A percentile compares a stretch with the other conserved stretches of the same genome.
These are phyloP conservation scores for Apiotrichum akiyoshidainum DNA, from an alignment of 1,284 basidiomycete genomes.

Conservation along the genomic window DNA sequence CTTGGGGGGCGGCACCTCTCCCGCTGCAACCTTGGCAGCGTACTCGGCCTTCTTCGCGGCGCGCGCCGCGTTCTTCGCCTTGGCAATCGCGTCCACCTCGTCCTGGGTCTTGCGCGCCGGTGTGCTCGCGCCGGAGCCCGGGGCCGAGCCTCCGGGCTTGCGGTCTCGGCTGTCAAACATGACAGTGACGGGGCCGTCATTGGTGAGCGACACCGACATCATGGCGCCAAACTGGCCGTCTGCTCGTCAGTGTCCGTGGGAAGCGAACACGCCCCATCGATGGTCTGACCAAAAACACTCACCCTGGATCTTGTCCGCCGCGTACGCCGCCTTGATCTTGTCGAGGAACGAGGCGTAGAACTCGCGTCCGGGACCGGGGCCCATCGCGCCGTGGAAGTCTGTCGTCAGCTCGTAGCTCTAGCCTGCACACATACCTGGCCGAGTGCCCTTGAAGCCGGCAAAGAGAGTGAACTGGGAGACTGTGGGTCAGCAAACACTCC, in stretches of 20 bases:
- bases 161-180: constrained; percentile 59
- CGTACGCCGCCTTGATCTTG: constrained; percentile 63
- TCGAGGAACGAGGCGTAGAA: constrained; percentile 71
- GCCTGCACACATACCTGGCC: constrained; percentile 53
- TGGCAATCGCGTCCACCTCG: constrained; percentile 13
- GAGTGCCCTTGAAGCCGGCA: constrained; percentile 83
- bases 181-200: constrained; percentile 82
- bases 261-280: background rate
- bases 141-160: background rate
- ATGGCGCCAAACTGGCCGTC: constrained; percentile 82
- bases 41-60: constrained; percentile 19
- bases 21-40: constrained; percentile 12
- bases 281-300: background rate
- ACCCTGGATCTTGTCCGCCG: constrained; percentile 75
- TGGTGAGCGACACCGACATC: constrained; percentile 81
- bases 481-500: constrained; percentile 10
- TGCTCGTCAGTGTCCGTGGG: constrained; percentile 1
- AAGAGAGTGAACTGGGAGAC: constrained; percentile 86
- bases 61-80: constrained; percentile 17
- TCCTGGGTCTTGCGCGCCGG: constrained; percentile 13
- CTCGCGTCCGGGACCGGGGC: constrained; percentile 62
- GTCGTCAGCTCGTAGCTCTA: constrained; percentile 30
- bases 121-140: constrained; percentile 9
- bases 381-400: constrained; percentile 86
- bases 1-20: constrained; percentile 4